Conservation (phyloP, 441 rosid genomes). For the Bocquillonia castaneifolia region DNA sequence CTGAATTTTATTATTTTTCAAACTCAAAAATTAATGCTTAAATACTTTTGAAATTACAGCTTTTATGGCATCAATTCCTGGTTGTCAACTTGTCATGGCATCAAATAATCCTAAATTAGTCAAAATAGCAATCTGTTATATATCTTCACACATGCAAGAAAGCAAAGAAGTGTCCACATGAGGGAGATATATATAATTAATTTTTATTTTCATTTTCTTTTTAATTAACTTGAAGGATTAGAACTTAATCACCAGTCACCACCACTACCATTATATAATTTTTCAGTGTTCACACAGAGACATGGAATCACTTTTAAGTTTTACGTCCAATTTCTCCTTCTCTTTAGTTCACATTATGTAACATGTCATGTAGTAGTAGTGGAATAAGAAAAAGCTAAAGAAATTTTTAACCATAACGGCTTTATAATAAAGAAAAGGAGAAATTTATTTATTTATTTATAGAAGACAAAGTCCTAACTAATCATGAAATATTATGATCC, state of each 20-base stretch:
- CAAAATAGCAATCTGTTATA: conserved; percentile 18
- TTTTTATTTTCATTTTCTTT: no score
- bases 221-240: no score
- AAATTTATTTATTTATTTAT: not conserved
- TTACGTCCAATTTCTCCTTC: conserved; percentile 21
- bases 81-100: conserved; percentile 14
- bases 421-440: not conserved
- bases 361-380: no score
- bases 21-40: no score
- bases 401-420: conserved; percentile 21
- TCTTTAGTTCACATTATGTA: conserved; percentile 12
- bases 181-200: not conserved
- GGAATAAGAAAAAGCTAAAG: conserved; percentile 22
- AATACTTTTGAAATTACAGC: conserved; percentile 25
- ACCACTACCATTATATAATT: not conserved
- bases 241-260: not conserved
- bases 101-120: not conserved
- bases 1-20: no score
- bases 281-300: conserved; percentile 27
- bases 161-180: conserved; percentile 19
- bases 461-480: conserved; percentile 25
- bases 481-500: conserved; percentile 27
- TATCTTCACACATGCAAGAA: conserved; percentile 10
- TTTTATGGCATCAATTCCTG: conserved; percentile 33
- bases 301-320: conserved; percentile 37